Conservation (phyloP, 305 asterid genomes). For the Solanum hybrid region DNA sequence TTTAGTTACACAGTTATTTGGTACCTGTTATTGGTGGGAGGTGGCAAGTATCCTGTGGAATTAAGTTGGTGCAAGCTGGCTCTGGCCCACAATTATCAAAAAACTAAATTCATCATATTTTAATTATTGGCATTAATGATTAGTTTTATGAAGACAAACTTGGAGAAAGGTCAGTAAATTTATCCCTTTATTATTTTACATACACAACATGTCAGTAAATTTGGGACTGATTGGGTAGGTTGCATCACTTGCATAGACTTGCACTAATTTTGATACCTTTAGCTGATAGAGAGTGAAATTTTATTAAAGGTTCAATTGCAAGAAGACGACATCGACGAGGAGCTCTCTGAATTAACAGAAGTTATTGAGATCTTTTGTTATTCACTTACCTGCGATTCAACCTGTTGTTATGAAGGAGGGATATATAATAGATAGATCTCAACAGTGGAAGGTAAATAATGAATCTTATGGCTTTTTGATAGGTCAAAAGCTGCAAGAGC, state of each 20-base stretch:
- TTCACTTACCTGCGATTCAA: background rate
- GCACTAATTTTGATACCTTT: background rate
- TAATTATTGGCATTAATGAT: background rate
- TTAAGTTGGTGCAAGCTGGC: background rate
- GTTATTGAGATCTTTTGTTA: background rate
- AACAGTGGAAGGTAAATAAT: background rate
- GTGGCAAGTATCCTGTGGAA: background rate
- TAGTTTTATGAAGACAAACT: background rate
- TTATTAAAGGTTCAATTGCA: background rate
- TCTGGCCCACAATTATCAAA: background rate
- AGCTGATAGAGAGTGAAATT: background rate
- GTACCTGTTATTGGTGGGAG: background rate
- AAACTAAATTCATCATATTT: too few relatives aligned
- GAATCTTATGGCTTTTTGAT: background rate
- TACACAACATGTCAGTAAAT: background rate
- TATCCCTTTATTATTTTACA: background rate
- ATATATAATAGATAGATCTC: background rate
- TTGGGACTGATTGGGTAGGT: background rate
- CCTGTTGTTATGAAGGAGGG: background rate
- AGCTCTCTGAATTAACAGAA: background rate
- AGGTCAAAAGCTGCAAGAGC: conserved; percentile 79
- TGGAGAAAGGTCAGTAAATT: background rate
- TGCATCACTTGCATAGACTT: background rate
- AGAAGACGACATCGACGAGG: background rate
- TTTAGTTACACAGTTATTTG: background rate